These are phyloP conservation scores for Diospyros lotus DNA, from an alignment of 148 eudicot genomes.

Conservation along the genomic window DNA sequence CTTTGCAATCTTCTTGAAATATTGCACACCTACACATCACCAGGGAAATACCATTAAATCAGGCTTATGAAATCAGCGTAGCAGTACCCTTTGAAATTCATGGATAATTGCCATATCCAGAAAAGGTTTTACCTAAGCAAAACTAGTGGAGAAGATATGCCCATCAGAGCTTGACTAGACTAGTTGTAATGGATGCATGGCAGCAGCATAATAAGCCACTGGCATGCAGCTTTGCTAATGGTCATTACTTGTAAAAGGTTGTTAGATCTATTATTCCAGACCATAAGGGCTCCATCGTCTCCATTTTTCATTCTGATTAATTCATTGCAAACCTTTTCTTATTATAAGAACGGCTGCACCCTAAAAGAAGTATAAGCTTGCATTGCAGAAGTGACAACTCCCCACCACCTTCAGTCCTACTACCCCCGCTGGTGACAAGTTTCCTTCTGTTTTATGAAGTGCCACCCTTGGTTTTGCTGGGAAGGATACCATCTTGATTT, in stretches of 20 bases:
- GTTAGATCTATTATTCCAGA: neutral
- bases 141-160: neutral
- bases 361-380: too few species aligned
- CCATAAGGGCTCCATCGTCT: neutral
- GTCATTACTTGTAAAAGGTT: neutral
- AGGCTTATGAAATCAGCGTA: neutral
- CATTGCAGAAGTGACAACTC: too few species aligned
- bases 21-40: slow-evolving; percentile 73
- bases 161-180: neutral
- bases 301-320: too few species aligned
- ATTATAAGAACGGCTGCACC: too few species aligned
- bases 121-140: neutral
- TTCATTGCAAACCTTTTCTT: too few species aligned
- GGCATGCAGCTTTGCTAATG: neutral
- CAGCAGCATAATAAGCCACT: neutral
- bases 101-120: neutral
- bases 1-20: slow-evolving; percentile 87
- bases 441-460: too few species aligned
- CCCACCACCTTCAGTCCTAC: too few species aligned
- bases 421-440: too few species aligned
- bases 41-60: slow-evolving; percentile 10
- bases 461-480: too few species aligned
- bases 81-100: neutral
- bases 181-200: neutral
- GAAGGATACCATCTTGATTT: too few species aligned